phyloP scores from a whole-genome alignment of 805 yeast species.

The Cyberlindnera petersonii region DNA sequence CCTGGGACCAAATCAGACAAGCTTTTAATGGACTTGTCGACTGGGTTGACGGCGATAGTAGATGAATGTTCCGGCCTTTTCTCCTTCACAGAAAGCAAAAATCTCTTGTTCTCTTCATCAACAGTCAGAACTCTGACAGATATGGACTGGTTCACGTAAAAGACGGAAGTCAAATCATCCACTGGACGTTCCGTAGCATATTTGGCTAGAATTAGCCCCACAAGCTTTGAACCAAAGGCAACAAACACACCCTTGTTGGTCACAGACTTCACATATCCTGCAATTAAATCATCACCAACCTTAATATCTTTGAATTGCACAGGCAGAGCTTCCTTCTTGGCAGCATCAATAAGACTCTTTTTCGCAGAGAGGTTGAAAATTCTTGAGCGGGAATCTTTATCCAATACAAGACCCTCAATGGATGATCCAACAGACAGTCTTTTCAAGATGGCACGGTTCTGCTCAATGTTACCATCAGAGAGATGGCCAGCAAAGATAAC shows the following conservation, averaged over 20 bases:
- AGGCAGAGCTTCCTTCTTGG: constrained; percentile 53
- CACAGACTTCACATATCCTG: constrained; percentile 75
- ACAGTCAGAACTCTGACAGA: constrained; percentile 59
- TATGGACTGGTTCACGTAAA: constrained; percentile 66
- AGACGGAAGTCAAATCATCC: constrained; percentile 52
- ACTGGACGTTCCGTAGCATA: constrained; percentile 54
- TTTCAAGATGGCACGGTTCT: constrained; percentile 63
- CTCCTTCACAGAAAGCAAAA: constrained; percentile 58
- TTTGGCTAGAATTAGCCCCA: constrained; percentile 78
- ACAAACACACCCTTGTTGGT: constrained; percentile 83
- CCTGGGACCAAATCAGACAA: constrained; percentile 58
- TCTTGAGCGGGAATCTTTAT: constrained; percentile 58
- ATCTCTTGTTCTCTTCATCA: constrained; percentile 68
- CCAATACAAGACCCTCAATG: constrained; percentile 59
- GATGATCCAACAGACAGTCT: constrained; percentile 57
- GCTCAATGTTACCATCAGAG: constrained; percentile 71
- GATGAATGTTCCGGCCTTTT: constrained; percentile 22
- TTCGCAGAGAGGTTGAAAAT: constrained; percentile 63
- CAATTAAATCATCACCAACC: constrained; percentile 43
- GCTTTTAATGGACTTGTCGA: constrained; percentile 48
- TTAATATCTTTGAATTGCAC: constrained; percentile 52
- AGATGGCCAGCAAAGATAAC: constrained; percentile 71
- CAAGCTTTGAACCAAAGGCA: constrained; percentile 71
- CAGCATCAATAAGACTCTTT: constrained; percentile 61
- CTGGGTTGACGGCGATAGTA: constrained; percentile 47